Evolutionary conservation across 2,329 filamentous ascomycete genomes (phyloP).

Genomic region (Lasiodiplodia gonubiensis): DNA sequence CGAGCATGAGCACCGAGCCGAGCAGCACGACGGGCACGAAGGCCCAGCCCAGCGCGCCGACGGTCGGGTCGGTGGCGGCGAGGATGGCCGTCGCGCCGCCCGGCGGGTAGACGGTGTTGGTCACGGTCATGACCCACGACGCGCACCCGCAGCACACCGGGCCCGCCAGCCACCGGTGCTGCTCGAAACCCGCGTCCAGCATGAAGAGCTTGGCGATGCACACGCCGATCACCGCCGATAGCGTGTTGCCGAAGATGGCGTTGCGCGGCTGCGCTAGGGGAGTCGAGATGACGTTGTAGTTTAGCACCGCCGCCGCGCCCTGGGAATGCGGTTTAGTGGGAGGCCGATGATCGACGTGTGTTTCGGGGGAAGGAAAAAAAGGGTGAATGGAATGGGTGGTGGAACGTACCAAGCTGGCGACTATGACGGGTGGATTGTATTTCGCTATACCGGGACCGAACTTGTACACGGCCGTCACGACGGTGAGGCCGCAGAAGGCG

Average conservation of each 20-base stretch:
- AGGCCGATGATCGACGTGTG: not conserved
- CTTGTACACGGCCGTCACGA: slow-evolving; percentile 51
- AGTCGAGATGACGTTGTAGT: slow-evolving; percentile 55
- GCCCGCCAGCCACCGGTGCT: slow-evolving; percentile 52
- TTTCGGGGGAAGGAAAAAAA: not conserved
- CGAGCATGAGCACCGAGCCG: slow-evolving; percentile 50
- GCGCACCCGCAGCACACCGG: slow-evolving; percentile 51
- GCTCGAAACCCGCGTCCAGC: slow-evolving; percentile 44
- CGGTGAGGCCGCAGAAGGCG: slow-evolving; percentile 51
- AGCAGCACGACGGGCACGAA: slow-evolving; percentile 52
- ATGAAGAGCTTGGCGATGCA: slow-evolving; percentile 53
- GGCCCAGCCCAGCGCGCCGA: slow-evolving; percentile 54
- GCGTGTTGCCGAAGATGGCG: slow-evolving; percentile 52
- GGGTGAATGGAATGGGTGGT: not conserved
- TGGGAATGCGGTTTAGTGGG: slow-evolving; percentile 32
- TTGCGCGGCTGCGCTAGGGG: slow-evolving; percentile 57
- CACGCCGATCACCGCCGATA: slow-evolving; percentile 53
- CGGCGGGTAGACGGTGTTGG: slow-evolving; percentile 57
- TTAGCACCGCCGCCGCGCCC: slow-evolving; percentile 55
- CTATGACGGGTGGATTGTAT: slow-evolving; percentile 50
- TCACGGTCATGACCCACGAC: slow-evolving; percentile 54
- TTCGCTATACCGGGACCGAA: slow-evolving; percentile 45
- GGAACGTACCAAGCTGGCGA: slow-evolving; percentile 50
- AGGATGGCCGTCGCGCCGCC: slow-evolving; percentile 57
- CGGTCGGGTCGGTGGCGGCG: slow-evolving; percentile 47